Percentiles rank a stretch among this genome's conserved stretches.
These are phyloP conservation scores for Peronosclerospora sorghi DNA, from an alignment of 352 stramenopile species.

Conservation along the genomic window DNA sequence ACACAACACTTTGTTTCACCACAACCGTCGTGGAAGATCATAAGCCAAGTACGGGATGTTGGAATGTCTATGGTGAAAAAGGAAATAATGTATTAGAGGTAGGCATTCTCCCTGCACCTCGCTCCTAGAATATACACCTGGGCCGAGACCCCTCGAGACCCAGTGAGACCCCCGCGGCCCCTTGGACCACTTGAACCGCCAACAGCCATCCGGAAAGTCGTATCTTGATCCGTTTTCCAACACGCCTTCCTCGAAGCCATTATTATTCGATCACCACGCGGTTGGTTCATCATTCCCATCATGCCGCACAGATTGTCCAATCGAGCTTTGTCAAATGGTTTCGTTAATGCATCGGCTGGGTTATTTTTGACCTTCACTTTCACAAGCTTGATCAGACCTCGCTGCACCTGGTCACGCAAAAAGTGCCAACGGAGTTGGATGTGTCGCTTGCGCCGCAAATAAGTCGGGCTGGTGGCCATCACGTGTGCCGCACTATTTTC, in stretches of 20 bases:
- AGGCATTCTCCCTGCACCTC: no score
- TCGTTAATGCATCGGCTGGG: constrained; percentile 3
- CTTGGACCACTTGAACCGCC: no score
- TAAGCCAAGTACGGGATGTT: no score
- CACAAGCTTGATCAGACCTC: background rate
- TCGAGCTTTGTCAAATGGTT: background rate
- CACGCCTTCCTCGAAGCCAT: background rate
- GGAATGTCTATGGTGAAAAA: background rate
- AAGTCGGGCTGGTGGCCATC: constrained; percentile 9
- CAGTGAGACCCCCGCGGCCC: no score
- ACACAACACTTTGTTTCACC: no score
- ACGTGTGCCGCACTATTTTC: constrained; percentile 11
- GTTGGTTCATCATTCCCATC: background rate
- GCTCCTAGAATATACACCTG: no score
- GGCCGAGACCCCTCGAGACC: no score
- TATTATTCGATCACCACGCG: background rate
- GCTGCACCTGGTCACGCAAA: constrained; percentile 5
- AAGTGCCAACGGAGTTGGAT: constrained; percentile 11
- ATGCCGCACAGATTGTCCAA: background rate
- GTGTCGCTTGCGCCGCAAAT: constrained; percentile 2
- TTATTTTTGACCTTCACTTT: constrained; percentile 6
- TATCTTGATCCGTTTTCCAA: background rate
- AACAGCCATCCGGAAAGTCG: no score
- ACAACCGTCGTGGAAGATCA: no score
- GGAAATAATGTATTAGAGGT: background rate